These are phyloP conservation scores for Pneumocystis wakefieldiae DNA, from an alignment of 1,139 yeast genomes.

Conservation along the genomic window DNA sequence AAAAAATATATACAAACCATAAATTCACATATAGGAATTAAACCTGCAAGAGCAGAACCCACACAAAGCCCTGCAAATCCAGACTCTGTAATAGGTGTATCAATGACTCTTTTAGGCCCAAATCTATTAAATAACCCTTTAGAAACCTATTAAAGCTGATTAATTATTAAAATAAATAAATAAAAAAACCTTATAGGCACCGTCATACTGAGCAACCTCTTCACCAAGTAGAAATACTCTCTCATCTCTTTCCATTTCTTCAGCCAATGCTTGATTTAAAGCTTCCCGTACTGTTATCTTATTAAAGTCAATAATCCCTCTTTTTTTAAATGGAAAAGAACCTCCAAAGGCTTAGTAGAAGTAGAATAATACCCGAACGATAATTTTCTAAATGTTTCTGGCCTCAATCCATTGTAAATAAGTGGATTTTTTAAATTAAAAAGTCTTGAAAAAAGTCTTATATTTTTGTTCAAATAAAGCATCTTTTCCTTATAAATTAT, in stretches of 20 bases:
- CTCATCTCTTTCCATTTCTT: slow-evolving; percentile 92
- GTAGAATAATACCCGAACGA: neutral
- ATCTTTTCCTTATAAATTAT: neutral
- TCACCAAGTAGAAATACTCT: slow-evolving; percentile 93
- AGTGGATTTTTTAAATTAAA: neutral
- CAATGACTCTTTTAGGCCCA: slow-evolving; percentile 91
- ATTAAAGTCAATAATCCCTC: neutral
- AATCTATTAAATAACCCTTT: slow-evolving; percentile 80
- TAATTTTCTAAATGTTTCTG: neutral
- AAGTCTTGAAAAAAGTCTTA: neutral
- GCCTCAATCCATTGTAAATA: neutral
- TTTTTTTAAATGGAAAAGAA: neutral
- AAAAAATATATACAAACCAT: slow-evolving; percentile 95
- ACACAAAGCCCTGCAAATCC: slow-evolving; percentile 96
- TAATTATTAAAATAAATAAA: slow-evolving; percentile 25
- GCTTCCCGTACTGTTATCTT: slow-evolving; percentile 94
- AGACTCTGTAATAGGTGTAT: slow-evolving; percentile 98
- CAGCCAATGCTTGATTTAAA: slow-evolving; percentile 84
- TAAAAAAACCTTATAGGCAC: slow-evolving; percentile 78
- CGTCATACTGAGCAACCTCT: slow-evolving; percentile 97
- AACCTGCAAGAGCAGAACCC: slow-evolving; percentile 94
- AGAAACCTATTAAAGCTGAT: neutral
- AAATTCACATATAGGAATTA: slow-evolving; percentile 93
- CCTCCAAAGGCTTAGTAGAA: neutral
- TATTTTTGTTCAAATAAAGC: neutral